Percentiles rank a stretch among this genome's conserved stretches.
phyloP scores from a whole-genome alignment of 139 green algal genomes.

The Closterium sp. region DNA sequence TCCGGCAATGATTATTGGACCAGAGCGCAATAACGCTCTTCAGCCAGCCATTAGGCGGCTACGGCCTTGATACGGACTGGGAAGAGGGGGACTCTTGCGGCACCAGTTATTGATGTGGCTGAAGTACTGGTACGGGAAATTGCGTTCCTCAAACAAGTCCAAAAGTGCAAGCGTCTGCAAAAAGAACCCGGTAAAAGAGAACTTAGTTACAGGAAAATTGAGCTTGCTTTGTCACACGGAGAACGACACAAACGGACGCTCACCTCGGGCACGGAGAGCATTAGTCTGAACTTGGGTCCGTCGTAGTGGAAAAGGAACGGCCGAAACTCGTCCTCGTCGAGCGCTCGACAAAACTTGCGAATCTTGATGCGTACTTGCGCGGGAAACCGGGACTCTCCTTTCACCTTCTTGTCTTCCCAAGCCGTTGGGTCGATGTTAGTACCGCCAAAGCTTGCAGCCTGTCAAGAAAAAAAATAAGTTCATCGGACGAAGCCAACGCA shows the following conservation, averaged over 20 bases:
- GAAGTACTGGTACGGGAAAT: background rate
- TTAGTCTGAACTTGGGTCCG: constrained; percentile 40
- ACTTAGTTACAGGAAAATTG: background rate
- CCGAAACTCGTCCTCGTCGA: constrained; percentile 42
- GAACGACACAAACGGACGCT: background rate
- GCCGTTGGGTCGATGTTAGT: constrained; percentile 40
- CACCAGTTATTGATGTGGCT: background rate
- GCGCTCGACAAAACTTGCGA: constrained; percentile 18
- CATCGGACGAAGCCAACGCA: background rate
- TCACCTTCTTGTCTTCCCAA: constrained; percentile 45
- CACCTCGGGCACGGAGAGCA: constrained; percentile 41
- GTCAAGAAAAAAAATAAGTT: background rate
- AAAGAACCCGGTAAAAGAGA: background rate
- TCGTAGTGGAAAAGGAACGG: constrained; percentile 45
- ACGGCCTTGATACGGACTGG: background rate
- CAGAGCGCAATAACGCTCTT: background rate
- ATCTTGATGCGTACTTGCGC: constrained; percentile 37
- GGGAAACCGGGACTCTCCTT: constrained; percentile 39
- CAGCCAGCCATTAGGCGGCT: background rate
- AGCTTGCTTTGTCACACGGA: background rate
- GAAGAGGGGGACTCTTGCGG: background rate
- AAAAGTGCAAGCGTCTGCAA: constrained; percentile 34
- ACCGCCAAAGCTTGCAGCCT: constrained; percentile 41
- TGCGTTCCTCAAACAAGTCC: constrained; percentile 26
- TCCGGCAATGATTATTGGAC: background rate